These are phyloP conservation scores for Raddia distichophylla DNA, from an alignment of 176 grass and related monocot species.

Conservation along the genomic window DNA sequence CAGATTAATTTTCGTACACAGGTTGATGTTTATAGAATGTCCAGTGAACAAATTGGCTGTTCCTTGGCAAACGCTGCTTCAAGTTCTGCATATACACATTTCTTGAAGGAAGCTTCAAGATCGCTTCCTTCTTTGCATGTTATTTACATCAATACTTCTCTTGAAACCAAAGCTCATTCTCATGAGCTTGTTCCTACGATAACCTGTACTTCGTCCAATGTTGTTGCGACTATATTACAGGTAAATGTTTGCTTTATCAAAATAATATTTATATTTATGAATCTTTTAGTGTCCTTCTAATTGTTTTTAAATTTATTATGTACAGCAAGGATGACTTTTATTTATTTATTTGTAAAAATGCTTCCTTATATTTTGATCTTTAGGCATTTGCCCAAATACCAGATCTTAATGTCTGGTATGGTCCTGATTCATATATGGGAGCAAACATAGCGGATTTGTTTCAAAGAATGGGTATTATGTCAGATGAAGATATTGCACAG, in stretches of 20 bases:
- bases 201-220: conserved; percentile 98
- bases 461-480: conserved; percentile 82
- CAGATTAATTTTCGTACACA: conserved; percentile 37
- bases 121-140: conserved; percentile 88
- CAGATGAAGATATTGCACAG: conserved; percentile 88
- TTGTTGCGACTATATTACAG: conserved; percentile 96
- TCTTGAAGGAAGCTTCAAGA: conserved; percentile 70
- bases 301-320: background rate
- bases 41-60: conserved; percentile 86
- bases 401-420: conserved; percentile 90
- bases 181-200: conserved; percentile 98
- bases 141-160: conserved; percentile 98
- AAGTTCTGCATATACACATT: conserved; percentile 80
- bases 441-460: conserved; percentile 93
- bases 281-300: background rate
- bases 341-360: conserved; percentile 34
- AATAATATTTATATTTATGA: conserved; percentile 18
- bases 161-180: conserved; percentile 91
- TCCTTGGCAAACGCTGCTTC: conserved; percentile 95
- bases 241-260: conserved; percentile 39
- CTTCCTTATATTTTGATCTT: conserved; percentile 15
- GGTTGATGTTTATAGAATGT: conserved; percentile 99
- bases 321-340: conserved; percentile 2
- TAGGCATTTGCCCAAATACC: conserved; percentile 94
- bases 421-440: conserved; percentile 99